Conservation (phyloP, 352 stramenopile genomes). For the Phytophthora lateralis region DNA sequence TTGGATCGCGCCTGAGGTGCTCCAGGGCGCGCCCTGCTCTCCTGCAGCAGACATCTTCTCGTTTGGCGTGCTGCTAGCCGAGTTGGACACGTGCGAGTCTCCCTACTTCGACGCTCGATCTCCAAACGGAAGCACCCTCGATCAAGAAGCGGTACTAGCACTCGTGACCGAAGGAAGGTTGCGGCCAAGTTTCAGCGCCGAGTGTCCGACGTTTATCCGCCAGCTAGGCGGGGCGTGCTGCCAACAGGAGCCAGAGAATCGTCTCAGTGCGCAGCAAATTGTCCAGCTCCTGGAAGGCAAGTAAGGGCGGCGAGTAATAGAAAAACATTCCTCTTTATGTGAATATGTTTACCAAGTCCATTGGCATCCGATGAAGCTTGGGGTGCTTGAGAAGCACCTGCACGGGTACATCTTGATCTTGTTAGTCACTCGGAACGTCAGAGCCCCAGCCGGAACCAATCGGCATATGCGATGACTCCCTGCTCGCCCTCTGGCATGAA, state of each 20-base stretch:
- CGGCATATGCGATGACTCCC: conserved; percentile 11
- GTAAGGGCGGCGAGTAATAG: not conserved
- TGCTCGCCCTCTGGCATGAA: not conserved
- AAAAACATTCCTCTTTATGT: not conserved
- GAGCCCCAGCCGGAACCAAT: not conserved
- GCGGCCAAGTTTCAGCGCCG: conserved; percentile 43
- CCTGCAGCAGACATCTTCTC: conserved; percentile 65
- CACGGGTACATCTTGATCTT: not conserved
- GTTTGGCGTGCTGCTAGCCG: conserved; percentile 53
- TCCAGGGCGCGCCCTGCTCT: conserved; percentile 50
- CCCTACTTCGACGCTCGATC: conserved; percentile 24
- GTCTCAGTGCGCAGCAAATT: conserved; percentile 43
- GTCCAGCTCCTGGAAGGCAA: conserved; percentile 49
- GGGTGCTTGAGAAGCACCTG: conserved; percentile 8
- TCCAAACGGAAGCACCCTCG: conserved; percentile 10
- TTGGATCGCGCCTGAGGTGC: conserved; percentile 58
- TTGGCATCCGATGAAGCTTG: not conserved
- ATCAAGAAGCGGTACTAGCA: conserved; percentile 6
- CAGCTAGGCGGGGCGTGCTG: conserved; percentile 45
- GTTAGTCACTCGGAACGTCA: conserved; percentile 1
- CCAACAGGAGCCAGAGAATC: conserved; percentile 39
- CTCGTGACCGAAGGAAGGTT: conserved; percentile 32
- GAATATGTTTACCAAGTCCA: not conserved
- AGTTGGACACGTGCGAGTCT: conserved; percentile 40
- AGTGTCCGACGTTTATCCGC: conserved; percentile 48